Evolutionary conservation across 1,284 basidiomycete species (phyloP).

Genomic region (Marasmius fiardii): DNA sequence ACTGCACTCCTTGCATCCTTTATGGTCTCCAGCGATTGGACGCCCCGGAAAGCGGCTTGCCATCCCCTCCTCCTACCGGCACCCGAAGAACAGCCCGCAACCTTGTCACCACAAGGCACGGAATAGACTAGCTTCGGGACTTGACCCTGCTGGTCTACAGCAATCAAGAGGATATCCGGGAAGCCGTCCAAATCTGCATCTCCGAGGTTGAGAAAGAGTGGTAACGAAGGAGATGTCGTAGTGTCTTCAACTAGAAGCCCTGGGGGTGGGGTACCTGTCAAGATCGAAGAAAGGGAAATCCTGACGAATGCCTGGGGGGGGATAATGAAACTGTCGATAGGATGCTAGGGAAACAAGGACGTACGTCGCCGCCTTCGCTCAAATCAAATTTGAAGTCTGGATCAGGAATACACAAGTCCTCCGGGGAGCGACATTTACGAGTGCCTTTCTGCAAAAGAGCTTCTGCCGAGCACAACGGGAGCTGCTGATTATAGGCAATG

Average conservation of each 20-base stretch:
- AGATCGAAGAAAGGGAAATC: constrained; percentile 64
- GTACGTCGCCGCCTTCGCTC: constrained; percentile 55
- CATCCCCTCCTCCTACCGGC: constrained; percentile 61
- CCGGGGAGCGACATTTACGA: constrained; percentile 69
- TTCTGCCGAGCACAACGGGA: constrained; percentile 72
- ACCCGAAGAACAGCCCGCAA: constrained; percentile 48
- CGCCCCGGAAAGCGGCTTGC: constrained; percentile 56
- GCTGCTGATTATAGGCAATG: constrained; percentile 92
- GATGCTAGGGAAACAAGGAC: constrained; percentile 18
- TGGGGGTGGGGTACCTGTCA: constrained; percentile 37
- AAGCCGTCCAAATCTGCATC: constrained; percentile 95
- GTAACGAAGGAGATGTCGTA: constrained; percentile 59
- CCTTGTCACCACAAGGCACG: constrained; percentile 59
- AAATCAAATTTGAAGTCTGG: constrained; percentile 79
- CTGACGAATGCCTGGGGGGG: constrained; percentile 57
- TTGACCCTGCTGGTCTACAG: constrained; percentile 35
- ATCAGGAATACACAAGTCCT: constrained; percentile 82
- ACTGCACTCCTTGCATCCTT: constrained; percentile 79
- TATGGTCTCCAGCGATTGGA: constrained; percentile 61
- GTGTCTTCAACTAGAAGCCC: constrained; percentile 71
- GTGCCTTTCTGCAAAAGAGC: constrained; percentile 49
- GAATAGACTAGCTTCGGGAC: constrained; percentile 73
- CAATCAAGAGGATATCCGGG: constrained; percentile 84
- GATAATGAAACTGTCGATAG: constrained; percentile 5
- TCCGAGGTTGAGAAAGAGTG: constrained; percentile 79